phyloP scores from a whole-genome alignment of 768 basidiomycete genomes.

The Calocybe indica region DNA sequence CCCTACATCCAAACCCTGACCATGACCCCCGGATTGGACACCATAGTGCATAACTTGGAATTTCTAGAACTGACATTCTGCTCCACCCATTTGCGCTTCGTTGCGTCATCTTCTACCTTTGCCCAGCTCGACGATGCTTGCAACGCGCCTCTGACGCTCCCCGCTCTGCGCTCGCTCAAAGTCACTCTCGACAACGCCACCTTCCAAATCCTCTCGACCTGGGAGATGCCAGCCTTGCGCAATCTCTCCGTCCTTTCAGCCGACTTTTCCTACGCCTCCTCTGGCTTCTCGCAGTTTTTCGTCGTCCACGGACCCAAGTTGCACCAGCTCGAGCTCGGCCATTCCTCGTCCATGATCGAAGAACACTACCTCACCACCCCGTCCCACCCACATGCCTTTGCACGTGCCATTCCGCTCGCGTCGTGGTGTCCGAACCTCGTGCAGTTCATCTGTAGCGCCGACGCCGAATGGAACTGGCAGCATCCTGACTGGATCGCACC shows the following conservation, averaged over 20 bases:
- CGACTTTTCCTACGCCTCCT: constrained; percentile 65
- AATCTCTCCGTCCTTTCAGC: constrained; percentile 65
- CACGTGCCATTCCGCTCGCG: constrained; percentile 42
- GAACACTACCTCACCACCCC: constrained; percentile 58
- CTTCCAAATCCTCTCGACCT: constrained; percentile 57
- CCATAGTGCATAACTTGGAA: constrained; percentile 34
- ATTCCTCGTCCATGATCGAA: constrained; percentile 59
- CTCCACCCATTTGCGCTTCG: constrained; percentile 36
- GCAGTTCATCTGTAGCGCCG: constrained; percentile 69
- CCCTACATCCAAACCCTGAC: constrained; percentile 48
- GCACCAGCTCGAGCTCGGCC: constrained; percentile 65
- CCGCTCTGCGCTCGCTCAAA: constrained; percentile 62
- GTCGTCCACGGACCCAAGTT: constrained; percentile 57
- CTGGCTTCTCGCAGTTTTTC: constrained; percentile 63
- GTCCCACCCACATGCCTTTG: constrained; percentile 19
- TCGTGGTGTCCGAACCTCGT: constrained; percentile 64
- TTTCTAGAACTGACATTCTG: constrained; percentile 65
- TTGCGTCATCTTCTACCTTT: constrained; percentile 9
- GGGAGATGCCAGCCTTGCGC: constrained; percentile 58
- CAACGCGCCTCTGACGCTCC: constrained; percentile 26
- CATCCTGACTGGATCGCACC: constrained; percentile 78
- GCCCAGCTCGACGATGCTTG: constrained; percentile 9
- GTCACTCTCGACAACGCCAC: constrained; percentile 68
- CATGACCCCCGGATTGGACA: constrained; percentile 7
- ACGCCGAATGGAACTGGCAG: constrained; percentile 80